Evolutionary conservation across 345 rosid species (phyloP).

Genomic region (Citrus maxima): DNA sequence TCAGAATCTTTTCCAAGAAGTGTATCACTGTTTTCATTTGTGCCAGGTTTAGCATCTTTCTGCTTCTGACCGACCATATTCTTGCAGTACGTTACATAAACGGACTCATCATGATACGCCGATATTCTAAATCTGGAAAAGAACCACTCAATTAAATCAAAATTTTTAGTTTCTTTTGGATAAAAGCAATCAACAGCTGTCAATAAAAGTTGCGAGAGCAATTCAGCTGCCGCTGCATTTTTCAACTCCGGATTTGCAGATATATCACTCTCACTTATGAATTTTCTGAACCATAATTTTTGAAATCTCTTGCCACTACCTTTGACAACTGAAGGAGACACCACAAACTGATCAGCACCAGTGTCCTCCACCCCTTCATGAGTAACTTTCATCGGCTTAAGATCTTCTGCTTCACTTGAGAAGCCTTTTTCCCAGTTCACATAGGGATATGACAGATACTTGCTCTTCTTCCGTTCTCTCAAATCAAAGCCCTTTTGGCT

Average conservation of each 20-base stretch:
- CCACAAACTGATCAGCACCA: slow-evolving; percentile 32
- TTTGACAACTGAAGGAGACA: slow-evolving; percentile 50
- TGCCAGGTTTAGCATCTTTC: slow-evolving; percentile 31
- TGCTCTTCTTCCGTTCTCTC: slow-evolving; percentile 70
- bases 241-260: slow-evolving; percentile 40
- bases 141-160: slow-evolving; percentile 60
- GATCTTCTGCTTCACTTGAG: slow-evolving; percentile 25
- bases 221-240: slow-evolving; percentile 43
- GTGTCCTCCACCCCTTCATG: slow-evolving; percentile 16
- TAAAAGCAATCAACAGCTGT: slow-evolving; percentile 50
- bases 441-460: slow-evolving; percentile 64
- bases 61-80: slow-evolving; percentile 33
- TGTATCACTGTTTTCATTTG: slow-evolving; percentile 10
- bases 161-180: slow-evolving; percentile 39
- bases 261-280: slow-evolving; percentile 34
- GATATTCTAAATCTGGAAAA: slow-evolving; percentile 81
- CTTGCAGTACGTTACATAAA: slow-evolving; percentile 56
- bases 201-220: slow-evolving; percentile 53
- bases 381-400: slow-evolving; percentile 13
- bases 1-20: slow-evolving; percentile 13
- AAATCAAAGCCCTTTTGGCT: slow-evolving; percentile 34
- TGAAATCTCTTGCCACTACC: slow-evolving; percentile 52
- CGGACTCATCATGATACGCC: slow-evolving; percentile 54
- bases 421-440: slow-evolving; percentile 39
- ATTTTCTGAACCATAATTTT: slow-evolving; percentile 51